These are phyloP conservation scores for Trematosphaeria pertusa DNA, from an alignment of 2,329 filamentous ascomycete species.

Conservation along the genomic window DNA sequence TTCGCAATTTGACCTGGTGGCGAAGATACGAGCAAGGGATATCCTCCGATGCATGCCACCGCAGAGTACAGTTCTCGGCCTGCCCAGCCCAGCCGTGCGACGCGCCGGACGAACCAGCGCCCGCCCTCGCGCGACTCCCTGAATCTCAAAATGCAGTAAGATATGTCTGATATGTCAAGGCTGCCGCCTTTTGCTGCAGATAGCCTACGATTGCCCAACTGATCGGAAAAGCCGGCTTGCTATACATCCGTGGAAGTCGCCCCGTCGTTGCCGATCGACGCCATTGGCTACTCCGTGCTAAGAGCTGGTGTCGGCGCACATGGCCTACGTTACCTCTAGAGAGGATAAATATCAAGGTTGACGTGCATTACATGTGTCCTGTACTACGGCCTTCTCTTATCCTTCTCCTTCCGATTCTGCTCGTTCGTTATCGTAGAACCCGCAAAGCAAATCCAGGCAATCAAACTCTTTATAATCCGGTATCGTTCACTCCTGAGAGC, in stretches of 20 bases:
- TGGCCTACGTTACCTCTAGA: constrained; percentile 37
- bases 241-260: too few relatives aligned
- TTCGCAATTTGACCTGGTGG: constrained; percentile 29
- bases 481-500: too few relatives aligned
- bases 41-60: constrained; percentile 41
- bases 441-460: constrained; percentile 3
- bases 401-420: constrained; percentile 27
- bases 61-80: constrained; percentile 30
- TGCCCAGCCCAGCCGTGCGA: constrained; percentile 33
- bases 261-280: constrained; percentile 30
- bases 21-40: constrained; percentile 34
- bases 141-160: constrained; percentile 37
- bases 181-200: constrained; percentile 37
- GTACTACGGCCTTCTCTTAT: constrained; percentile 34
- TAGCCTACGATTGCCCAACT: constrained; percentile 34
- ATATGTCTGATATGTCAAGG: constrained; percentile 43
- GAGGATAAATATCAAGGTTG: constrained; percentile 42
- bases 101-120: constrained; percentile 33
- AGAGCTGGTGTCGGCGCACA: constrained; percentile 37
- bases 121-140: constrained; percentile 23
- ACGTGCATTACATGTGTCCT: constrained; percentile 44
- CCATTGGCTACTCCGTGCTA: constrained; percentile 25
- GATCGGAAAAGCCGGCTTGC: constrained; percentile 24
- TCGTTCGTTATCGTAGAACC: constrained; percentile 20
- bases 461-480: too few relatives aligned